Base-by-base conservation (phyloP, 148 eudicot species). In the Vaccinium darrowii region DNA sequence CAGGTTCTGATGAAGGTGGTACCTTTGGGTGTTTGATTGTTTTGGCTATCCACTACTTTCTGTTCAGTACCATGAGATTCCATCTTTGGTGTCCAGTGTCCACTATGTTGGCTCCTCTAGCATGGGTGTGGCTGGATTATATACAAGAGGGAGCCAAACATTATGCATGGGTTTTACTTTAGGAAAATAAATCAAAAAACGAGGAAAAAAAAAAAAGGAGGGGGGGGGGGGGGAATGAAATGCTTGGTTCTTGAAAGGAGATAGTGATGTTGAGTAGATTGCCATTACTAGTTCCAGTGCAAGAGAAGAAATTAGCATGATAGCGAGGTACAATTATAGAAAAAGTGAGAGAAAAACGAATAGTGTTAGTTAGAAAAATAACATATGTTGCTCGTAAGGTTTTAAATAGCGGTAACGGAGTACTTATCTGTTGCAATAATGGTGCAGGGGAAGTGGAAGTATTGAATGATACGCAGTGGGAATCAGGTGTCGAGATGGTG, bases 1-100 rank as follows among this genome's bases (percentile, higher is more conserved):
- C 93, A 91, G 21, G 93, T 91, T 67, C 87, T 85, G 71, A 86
- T 76, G 71, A 90, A 89, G 21, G 89, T 51, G 81, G 92, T 86
- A 78, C 92, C 94, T 76, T 84, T 73, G 76, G 80, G 16, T 57
- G 72, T 47, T 80, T 79, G 43, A 13, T 82, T 83, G 74, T 58
- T 84, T 87, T 80, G 85, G 88, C 63, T 52, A 62, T 90, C 90
- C 11, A 82, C 4, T 27, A 69, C 23, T 43, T 8, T 76, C 60
- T 72, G 85, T 30, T 27, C 39, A 13, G 30, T 57, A 60, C 43
- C 72, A 30, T 76, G 23, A 52, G 73, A 33, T 63, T 56, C 63
- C 86, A 86, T 83, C 33, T 49, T 67, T 82, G 27, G 6, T 67
- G 63, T 52, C 54, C 33, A 33, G 78, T 65, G 3, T 49, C 62